Base-by-base conservation (phyloP, 2,329 filamentous ascomycete species). In the Diaporthe destruens region DNA sequence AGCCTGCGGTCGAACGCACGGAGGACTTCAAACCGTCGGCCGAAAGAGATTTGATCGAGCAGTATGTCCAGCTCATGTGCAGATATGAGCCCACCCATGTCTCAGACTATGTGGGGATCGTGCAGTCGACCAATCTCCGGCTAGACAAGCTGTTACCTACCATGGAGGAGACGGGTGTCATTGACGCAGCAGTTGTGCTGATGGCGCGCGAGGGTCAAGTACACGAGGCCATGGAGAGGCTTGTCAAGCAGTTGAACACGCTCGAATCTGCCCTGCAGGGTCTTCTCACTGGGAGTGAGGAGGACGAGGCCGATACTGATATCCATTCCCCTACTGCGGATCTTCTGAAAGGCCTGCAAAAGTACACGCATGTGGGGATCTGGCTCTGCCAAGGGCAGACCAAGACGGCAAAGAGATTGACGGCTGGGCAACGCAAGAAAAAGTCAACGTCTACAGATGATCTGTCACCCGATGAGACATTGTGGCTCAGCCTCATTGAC, bases 341-440 rank as follows among this genome's bases (percentile, higher is more conserved):
- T 71, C 86, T 98, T 1, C 86, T 98, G 5, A 89, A 90, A 72
- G 91, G 92, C 0, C 84, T 99, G 23, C 92, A 97, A 74, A 98
- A 97, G 80, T 98, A 98, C 82, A 91, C 92, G 1, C 92, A 95
- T 75, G 94, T 99, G 1, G 96, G 97, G 18, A 96, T 97, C 66
- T 99, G 96, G 96, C 86, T 99, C 16, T 98, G 96, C 77, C 94
- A 97, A 81, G 91, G 92, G 1, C 94, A 98, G 80, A 94, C 90
- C 63, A 93, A 92, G 78, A 88, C 87, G 0, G 82, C 85, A 7
- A 87, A 84, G 72, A 82, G 83, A 73, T 77, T 80, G 69, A 85
- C 81, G 75, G 81, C 82, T 25, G 82, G 88, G 6, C 82, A 89
- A 65, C 85, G 90, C 75, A 89, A 81, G 81, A 89, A 81, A 73